Base-by-base conservation (phyloP, 306 rosid genomes). In the Benincasa hispida region DNA sequence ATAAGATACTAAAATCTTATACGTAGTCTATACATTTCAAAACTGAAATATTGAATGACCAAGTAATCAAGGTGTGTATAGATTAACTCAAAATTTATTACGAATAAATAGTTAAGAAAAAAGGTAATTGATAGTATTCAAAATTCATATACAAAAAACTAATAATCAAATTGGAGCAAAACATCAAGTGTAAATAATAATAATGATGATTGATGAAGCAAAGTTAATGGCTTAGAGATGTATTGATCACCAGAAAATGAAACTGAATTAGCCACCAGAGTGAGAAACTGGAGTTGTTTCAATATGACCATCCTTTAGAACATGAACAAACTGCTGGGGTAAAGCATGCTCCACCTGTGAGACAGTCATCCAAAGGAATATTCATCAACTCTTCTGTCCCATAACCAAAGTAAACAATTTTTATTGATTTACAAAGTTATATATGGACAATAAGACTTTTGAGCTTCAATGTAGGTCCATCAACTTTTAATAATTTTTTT, bases 221-320 rank as follows among this genome's bases (percentile, higher is more conserved):
- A 27, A 48, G 22, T 8, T 0, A 72, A 48, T 47, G 32, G 53
- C 19, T 63, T 27, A n/a, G 15, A 66, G 28, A 66, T 66, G 45
- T 65, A 53, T 66, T 35, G 25, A 34, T 63, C 30, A 66, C 53
- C 30, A 66, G 53, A 66, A 11, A 39, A 56, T 35, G 2, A 47
- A 47, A 42, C 13, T 17, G 51, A 82, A 72, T 94, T 82, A 94
- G 81, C 87, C 99, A 77, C 97, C 97, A 12, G 99, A 94, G 86
- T 94, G 99, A 76, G 97, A 90, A 68, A 95, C 96, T 8, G 96
- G 80, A 37, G 86, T 88, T 56, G 97, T 90, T 87, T 94, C 99
- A 69, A 94, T 87, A 67, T 53, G 90, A 34, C 96, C 97, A 30
- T 94, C 91, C 87, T 90, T 94, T 37, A 84, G 86, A 42, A 80